Percentiles rank a stretch among this genome's conserved stretches.
These are phyloP conservation scores for Ailanthus altissimus DNA, from an alignment of 345 rosid genomes.

Conservation along the genomic window DNA sequence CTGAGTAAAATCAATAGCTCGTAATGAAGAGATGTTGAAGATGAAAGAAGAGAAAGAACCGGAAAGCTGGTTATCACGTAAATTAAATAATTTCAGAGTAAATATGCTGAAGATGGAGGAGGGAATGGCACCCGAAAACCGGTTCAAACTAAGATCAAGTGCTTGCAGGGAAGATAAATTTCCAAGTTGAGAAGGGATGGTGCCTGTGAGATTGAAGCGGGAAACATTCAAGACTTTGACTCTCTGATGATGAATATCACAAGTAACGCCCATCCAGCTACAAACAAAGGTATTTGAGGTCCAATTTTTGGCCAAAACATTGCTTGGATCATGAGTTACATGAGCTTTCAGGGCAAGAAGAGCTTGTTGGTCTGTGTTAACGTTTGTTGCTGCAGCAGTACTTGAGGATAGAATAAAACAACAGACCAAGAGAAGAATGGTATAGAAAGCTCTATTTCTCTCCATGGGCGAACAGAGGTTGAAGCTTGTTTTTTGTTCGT, in stretches of 20 bases:
- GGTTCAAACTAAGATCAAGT: not conserved
- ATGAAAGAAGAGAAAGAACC: not conserved
- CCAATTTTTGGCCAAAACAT: not conserved
- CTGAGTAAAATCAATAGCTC: not conserved
- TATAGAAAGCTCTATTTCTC: not conserved
- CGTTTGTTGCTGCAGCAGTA: not conserved
- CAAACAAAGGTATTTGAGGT: not conserved
- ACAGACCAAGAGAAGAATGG: not conserved
- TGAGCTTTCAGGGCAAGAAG: not conserved
- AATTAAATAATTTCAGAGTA: not conserved
- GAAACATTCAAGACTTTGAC: not conserved
- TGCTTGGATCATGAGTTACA: not conserved
- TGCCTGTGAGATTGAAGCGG: not conserved
- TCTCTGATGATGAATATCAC: not conserved
- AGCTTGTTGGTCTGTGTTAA: not conserved
- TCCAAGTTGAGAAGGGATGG: not conserved
- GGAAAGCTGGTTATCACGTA: not conserved
- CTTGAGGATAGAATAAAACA: not conserved
- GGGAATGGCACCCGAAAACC: not conserved
- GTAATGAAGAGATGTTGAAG: slow-evolving; percentile 15
- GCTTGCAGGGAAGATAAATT: not conserved
- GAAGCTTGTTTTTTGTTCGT: too few relatives aligned
- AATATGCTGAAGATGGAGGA: not conserved
- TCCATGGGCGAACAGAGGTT: not conserved
- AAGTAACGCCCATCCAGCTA: not conserved